Conservation (phyloP, 2,329 filamentous ascomycete genomes). For the Celoporthe dispersa region DNA sequence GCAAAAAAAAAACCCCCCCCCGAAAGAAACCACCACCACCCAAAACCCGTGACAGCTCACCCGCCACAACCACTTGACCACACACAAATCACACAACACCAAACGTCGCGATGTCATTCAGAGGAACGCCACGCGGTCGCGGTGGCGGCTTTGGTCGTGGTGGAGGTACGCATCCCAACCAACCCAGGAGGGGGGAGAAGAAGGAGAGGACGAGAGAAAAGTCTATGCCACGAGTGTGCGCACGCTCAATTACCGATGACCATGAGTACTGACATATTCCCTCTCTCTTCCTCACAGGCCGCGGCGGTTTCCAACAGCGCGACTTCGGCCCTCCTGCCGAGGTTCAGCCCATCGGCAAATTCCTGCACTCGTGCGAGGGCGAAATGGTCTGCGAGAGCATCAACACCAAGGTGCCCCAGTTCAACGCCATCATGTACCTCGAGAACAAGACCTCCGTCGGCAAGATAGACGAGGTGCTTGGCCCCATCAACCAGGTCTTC, state of each 20-base stretch:
- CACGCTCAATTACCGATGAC: background rate
- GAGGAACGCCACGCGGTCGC: slow-evolving; percentile 53
- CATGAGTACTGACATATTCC: slow-evolving; percentile 17
- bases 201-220: slow-evolving; percentile 40
- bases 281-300: slow-evolving; percentile 47
- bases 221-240: slow-evolving; percentile 15
- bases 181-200: background rate
- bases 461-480: slow-evolving; percentile 97
- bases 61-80: slow-evolving; percentile 8
- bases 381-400: slow-evolving; percentile 97
- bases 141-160: slow-evolving; percentile 56
- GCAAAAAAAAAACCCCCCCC: background rate
- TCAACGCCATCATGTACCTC: slow-evolving; percentile 98
- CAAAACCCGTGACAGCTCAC: slow-evolving; percentile 10
- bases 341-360: slow-evolving; percentile 85
- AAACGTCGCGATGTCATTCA: slow-evolving; percentile 62
- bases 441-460: slow-evolving; percentile 98
- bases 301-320: slow-evolving; percentile 62
- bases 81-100: slow-evolving; percentile 36
- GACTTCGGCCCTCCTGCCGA: slow-evolving; percentile 66
- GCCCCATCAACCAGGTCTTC: slow-evolving; percentile 96
- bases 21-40: slow-evolving; percentile 17
- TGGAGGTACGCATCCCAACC: slow-evolving; percentile 43
- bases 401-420: slow-evolving; percentile 96
- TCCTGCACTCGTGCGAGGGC: slow-evolving; percentile 93